phyloP scores from a whole-genome alignment of 2,329 filamentous ascomycete genomes.

The Neopestalotiopsis clavispora region DNA sequence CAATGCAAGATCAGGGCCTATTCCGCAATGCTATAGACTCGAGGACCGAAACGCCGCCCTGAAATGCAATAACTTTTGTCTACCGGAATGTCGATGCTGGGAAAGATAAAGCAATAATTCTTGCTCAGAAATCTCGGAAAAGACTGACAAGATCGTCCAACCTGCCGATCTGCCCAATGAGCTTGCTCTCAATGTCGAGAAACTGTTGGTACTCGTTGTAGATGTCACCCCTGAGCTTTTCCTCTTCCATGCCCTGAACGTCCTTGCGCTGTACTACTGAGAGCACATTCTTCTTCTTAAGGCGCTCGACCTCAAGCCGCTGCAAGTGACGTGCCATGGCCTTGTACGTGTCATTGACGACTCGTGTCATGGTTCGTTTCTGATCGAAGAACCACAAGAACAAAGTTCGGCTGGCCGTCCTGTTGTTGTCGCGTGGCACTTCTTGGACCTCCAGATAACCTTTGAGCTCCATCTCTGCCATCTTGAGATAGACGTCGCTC shows the following conservation, averaged over 20 bases:
- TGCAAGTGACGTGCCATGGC: conserved; percentile 86
- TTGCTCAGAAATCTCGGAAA: conserved; percentile 73
- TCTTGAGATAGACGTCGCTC: conserved; percentile 81
- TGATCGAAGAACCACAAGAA: conserved; percentile 93
- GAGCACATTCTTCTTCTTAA: conserved; percentile 73
- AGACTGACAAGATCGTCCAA: conserved; percentile 86
- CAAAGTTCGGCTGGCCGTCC: conserved; percentile 80
- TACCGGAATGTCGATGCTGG: neutral
- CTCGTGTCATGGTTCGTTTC: conserved; percentile 69
- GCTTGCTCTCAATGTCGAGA: conserved; percentile 70
- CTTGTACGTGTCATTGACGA: conserved; percentile 86
- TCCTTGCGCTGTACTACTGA: conserved; percentile 85
- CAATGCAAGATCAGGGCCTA: conserved; percentile 16
- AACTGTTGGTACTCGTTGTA: conserved; percentile 65
- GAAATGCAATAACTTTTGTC: conserved; percentile 17
- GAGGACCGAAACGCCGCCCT: conserved; percentile 19
- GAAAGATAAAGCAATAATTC: neutral
- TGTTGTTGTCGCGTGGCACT: conserved; percentile 84
- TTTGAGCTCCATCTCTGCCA: conserved; percentile 83
- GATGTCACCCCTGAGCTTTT: conserved; percentile 77
- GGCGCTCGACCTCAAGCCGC: conserved; percentile 76
- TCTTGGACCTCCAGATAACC: conserved; percentile 93
- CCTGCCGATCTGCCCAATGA: conserved; percentile 78
- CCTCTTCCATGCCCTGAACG: conserved; percentile 82
- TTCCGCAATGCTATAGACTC: neutral